Percentiles rank a stretch among this genome's conserved stretches.
Conservation (phyloP, 805 yeast species). For the Ogataea nakhonphanomensis region DNA sequence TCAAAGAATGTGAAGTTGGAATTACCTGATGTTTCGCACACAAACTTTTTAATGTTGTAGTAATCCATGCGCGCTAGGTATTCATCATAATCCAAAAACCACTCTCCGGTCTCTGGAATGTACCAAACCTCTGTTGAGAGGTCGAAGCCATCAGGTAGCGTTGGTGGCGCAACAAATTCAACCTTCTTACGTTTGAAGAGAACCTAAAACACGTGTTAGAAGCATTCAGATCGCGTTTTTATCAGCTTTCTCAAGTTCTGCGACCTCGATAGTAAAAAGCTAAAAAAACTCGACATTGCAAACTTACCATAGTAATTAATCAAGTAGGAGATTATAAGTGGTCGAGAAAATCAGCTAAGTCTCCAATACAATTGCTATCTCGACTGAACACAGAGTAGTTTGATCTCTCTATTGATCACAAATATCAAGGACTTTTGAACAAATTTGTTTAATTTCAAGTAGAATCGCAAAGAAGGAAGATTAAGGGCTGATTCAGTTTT, state of each 20-base stretch:
- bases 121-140: conserved; percentile 67
- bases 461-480: background rate
- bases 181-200: conserved; percentile 73
- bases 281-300: too few relatives aligned
- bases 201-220: conserved; percentile 45
- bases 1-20: conserved; percentile 88
- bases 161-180: conserved; percentile 51
- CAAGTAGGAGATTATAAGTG: too few relatives aligned
- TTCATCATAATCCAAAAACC: conserved; percentile 75
- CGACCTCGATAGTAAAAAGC: background rate
- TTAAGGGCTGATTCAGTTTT: conserved; percentile 3
- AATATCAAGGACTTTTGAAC: too few relatives aligned
- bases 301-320: conserved; percentile 4
- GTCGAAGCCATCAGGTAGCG: conserved; percentile 52
- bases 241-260: background rate
- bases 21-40: conserved; percentile 94
- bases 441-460: background rate
- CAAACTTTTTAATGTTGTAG: conserved; percentile 73
- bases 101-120: conserved; percentile 84
- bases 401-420: too few relatives aligned
- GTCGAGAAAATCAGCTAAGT: too few relatives aligned
- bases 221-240: background rate
- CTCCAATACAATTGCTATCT: too few relatives aligned
- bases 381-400: too few relatives aligned
- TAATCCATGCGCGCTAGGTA: conserved; percentile 71